Base-by-base conservation (phyloP, 495 filamentous ascomycete species). In the Tuber melanosporum region DNA sequence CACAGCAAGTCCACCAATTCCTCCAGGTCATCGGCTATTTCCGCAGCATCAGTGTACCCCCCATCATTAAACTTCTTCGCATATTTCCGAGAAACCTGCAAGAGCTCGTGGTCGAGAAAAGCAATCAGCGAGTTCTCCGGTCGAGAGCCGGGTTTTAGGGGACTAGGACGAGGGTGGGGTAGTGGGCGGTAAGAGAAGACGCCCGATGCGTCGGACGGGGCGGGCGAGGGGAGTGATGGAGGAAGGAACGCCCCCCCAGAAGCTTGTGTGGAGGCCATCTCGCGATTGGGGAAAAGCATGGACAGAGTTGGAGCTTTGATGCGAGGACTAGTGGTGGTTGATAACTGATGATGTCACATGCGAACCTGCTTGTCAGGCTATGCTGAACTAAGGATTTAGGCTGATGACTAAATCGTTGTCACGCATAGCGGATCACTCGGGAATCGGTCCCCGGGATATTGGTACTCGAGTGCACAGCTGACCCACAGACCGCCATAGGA, bases 1-100 rank as follows among this genome's bases (percentile, higher is more conserved):
- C 82, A 83, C 26, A 83, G 46, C 73, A 83, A 49, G 70, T 83
- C 82, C 66, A 83, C 74, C n/a, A 83, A 80, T 45, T 72, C 70
- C 52, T 83, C 79, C 32, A 83, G 66, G 46, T 81, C 81, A 62
- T 73, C 36, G 8, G 46, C 44, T 14, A 80, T 26, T 32, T 43
- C 41, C n/a, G 72, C 70, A 45, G 78, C 73, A n/a, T 47, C 45
- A 71, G 26, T 52, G 41, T 83, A 83, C 36, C 81, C 81, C n/a
- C 81, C 74, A 6, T 75, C 75, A 39, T 74, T 12, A 46, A 71
- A 81, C 66, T 80, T 83, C 42, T 83, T 81, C 19, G 81, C 71
- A 77, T 83, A 76, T 43, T 74, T 80, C 42, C 81, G 72, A 3
- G 81, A 80, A 70, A 81, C n/a, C 15, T 79, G 71, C 43, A 83